Percentiles rank a stretch among this genome's conserved stretches.
phyloP scores from a whole-genome alignment of 1,284 basidiomycete species.

The Schizophyllum commune region DNA sequence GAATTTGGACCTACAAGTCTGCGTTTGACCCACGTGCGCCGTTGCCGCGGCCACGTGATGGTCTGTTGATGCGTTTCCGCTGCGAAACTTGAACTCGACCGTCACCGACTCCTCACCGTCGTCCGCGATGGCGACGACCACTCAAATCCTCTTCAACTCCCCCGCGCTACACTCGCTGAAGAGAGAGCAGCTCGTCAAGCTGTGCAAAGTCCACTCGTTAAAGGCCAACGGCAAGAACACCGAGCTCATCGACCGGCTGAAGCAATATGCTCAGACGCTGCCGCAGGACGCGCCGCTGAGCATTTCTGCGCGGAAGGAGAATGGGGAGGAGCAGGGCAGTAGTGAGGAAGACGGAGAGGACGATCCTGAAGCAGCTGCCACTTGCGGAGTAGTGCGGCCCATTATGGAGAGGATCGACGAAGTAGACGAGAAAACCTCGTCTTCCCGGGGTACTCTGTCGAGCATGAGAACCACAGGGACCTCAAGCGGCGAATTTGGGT shows the following conservation, averaged over 20 bases:
- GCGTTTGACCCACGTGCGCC: no score
- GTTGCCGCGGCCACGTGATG: not conserved
- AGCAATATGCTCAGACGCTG: conserved; percentile 52
- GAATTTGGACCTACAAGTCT: no score
- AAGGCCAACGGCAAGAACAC: conserved; percentile 72
- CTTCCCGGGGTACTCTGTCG: conserved; percentile 38
- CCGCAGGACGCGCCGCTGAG: conserved; percentile 45
- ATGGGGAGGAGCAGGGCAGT: conserved; percentile 8
- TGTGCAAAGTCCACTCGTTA: conserved; percentile 72
- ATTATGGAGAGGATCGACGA: conserved; percentile 71
- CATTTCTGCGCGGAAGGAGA: conserved; percentile 40
- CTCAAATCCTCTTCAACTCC: conserved; percentile 72
- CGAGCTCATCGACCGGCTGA: conserved; percentile 60
- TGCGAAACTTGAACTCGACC: not conserved
- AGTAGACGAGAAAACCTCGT: conserved; percentile 36
- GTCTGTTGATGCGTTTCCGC: not conserved
- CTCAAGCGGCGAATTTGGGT: conserved; percentile 58
- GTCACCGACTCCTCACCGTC: not conserved
- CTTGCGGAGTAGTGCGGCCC: conserved; percentile 29
- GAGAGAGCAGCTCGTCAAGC: conserved; percentile 70
- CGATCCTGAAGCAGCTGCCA: conserved; percentile 24
- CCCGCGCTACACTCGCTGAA: conserved; percentile 73
- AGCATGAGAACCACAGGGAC: conserved; percentile 26
- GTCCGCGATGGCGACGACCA: conserved; percentile 50
- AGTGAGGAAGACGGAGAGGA: conserved; percentile 19